Evolutionary conservation across 176 grass and related monocot genomes (phyloP), one percentile per base, ranked within the genome.

Genomic region (Puccinellia tenuiflora): DNA sequence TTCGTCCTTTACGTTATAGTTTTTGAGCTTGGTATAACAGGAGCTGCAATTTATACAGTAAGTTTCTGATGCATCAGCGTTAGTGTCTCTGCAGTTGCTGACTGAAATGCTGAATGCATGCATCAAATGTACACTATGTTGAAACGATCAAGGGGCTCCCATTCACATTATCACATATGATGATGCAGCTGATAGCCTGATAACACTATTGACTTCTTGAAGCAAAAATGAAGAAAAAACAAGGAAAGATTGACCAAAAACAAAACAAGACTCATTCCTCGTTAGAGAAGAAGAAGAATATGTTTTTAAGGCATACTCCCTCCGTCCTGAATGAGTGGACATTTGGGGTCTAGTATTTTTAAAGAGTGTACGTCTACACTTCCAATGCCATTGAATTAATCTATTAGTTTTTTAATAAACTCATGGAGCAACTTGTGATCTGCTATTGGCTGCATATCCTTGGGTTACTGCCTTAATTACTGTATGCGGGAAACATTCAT

Each of bases 1-100:
- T 93, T 75, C 85, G 85, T 79, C 82, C 88, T 46, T 67, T 93
- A 65, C 83, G 0, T 9, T 40, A 40, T 6, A 40, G 38, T 37
- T 37, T n/a, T n/a, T n/a, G n/a, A n/a, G n/a, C n/a, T n/a, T n/a
- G n/a, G n/a, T n/a, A n/a, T n/a, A n/a, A n/a, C n/a, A n/a, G n/a
- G n/a, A 37, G 9, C 22, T 57, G 54, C 54, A 24, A 25, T 59
- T 25, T 59, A 3, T 60, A 30, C 4, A 14, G 26, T 7, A 62
- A 60, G 26, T 62, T 62, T 62, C 59, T 62, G 59, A 29, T 62
- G 59, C 59, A 62, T 62, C 59, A 62, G 59, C 13, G 30, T 16
- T 62, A 30, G 1, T 15, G 28, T 63, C 13, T 30, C 1, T 63
- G 14, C 31, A 17, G 26, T 13, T 59, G 55, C 24, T 63, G 59